A percentile compares a stretch with the other conserved stretches of the same genome.
Evolutionary conservation across 1,139 yeast species (phyloP).

Genomic region (Geotrichum klebahnii): DNA sequence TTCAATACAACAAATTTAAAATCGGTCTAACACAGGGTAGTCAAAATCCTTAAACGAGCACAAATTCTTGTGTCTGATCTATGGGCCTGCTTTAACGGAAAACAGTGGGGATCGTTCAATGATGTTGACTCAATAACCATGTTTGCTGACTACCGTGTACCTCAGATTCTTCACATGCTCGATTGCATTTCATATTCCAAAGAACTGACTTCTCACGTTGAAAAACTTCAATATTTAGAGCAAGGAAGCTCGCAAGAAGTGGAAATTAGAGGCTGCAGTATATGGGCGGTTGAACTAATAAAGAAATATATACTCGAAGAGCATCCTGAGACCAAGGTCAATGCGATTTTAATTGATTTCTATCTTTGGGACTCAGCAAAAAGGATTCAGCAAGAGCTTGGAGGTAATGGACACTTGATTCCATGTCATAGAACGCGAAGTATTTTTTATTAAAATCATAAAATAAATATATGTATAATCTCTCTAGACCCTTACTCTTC

Average conservation of each 20-base stretch:
- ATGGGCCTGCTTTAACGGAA: conserved; percentile 45
- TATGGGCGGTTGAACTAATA: conserved; percentile 43
- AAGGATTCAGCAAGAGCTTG: conserved; percentile 32
- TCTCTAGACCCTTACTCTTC: not conserved
- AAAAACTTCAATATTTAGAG: conserved; percentile 26
- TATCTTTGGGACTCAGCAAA: conserved; percentile 48
- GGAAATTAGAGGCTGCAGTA: conserved; percentile 44
- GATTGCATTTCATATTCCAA: conserved; percentile 40
- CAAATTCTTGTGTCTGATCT: conserved; percentile 44
- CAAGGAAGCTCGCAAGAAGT: conserved; percentile 39
- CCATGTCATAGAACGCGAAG: conserved; percentile 43
- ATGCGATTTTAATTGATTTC: conserved; percentile 43
- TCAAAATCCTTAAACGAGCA: conserved; percentile 41
- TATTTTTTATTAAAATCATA: conserved; percentile 36
- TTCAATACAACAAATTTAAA: no score
- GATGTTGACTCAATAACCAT: conserved; percentile 44
- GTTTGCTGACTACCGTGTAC: conserved; percentile 48
- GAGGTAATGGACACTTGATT: conserved; percentile 28
- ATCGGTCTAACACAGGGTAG: conserved; percentile 22
- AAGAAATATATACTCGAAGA: conserved; percentile 28
- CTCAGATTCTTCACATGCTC: conserved; percentile 41
- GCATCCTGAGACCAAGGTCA: conserved; percentile 31
- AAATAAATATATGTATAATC: conserved; percentile 1
- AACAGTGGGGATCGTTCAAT: conserved; percentile 37
- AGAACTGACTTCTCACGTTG: conserved; percentile 29